phyloP scores from a whole-genome alignment of 441 rosid genomes.

The Erodium moschatum region DNA sequence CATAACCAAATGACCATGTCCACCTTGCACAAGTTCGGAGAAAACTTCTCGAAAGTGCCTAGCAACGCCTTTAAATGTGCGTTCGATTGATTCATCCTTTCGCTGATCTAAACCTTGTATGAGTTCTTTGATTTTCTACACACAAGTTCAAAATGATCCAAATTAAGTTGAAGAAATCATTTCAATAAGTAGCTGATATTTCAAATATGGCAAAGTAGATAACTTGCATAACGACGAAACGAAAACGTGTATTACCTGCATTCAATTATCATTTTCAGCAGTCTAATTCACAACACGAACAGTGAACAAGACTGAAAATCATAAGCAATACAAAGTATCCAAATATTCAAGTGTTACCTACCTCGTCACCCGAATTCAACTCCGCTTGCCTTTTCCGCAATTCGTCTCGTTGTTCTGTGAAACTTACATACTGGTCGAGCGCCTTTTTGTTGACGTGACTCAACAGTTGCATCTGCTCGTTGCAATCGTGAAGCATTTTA shows the following conservation, averaged over 20 bases:
- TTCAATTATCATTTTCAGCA: too few relatives aligned
- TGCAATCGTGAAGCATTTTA: slow-evolving; percentile 91
- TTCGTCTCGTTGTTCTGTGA: slow-evolving; percentile 96
- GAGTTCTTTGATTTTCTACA: slow-evolving; percentile 86
- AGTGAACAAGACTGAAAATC: too few relatives aligned
- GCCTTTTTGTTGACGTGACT: slow-evolving; percentile 99
- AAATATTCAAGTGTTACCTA: too few relatives aligned
- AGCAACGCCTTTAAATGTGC: slow-evolving; percentile 95
- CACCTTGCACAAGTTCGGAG: slow-evolving; percentile 91
- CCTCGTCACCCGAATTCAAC: slow-evolving; percentile 98
- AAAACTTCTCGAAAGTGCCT: slow-evolving; percentile 87
- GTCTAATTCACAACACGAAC: too few relatives aligned
- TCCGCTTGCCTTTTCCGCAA: slow-evolving; percentile 94
- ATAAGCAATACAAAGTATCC: too few relatives aligned
- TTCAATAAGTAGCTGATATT: neutral
- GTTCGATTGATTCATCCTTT: slow-evolving; percentile 94
- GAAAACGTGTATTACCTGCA: too few relatives aligned
- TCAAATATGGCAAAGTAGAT: too few relatives aligned
- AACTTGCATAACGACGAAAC: too few relatives aligned
- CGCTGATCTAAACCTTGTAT: slow-evolving; percentile 82
- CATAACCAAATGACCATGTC: slow-evolving; percentile 88
- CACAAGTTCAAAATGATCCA: slow-evolving; percentile 7
- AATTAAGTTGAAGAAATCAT: neutral
- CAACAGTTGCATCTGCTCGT: slow-evolving; percentile 78
- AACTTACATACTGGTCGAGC: slow-evolving; percentile 87